Evolutionary conservation across 345 rosid species (phyloP).

Genomic region (Populus ilicifolia): DNA sequence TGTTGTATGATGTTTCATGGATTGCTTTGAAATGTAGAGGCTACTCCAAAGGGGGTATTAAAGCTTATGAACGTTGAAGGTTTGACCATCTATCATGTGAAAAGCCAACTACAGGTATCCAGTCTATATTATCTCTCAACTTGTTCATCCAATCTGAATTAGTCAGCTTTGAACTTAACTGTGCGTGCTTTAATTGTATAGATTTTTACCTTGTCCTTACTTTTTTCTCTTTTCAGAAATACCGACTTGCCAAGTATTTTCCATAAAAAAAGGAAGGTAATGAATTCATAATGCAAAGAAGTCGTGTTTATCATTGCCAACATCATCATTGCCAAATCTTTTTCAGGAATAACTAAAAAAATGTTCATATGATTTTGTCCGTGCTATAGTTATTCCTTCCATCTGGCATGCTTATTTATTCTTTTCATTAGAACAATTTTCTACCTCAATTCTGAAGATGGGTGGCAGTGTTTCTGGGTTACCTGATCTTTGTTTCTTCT

Average conservation of each 20-base stretch:
- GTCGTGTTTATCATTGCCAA: background rate
- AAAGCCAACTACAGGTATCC: constrained; percentile 89
- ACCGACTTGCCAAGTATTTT: constrained; percentile 84
- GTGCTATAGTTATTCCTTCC: too few species aligned
- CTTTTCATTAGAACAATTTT: too few species aligned
- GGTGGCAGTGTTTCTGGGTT: too few species aligned
- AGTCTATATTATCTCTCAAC: constrained; percentile 2
- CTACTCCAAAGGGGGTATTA: constrained; percentile 85
- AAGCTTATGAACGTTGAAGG: constrained; percentile 90
- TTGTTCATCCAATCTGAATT: background rate
- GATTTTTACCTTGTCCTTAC: background rate
- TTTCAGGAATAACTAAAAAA: too few species aligned
- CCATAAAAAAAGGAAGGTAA: constrained; percentile 89
- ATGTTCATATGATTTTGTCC: too few species aligned
- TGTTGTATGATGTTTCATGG: background rate
- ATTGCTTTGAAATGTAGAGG: constrained; percentile 52
- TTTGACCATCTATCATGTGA: constrained; percentile 88
- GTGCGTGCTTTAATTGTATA: too few species aligned
- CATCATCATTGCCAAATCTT: background rate
- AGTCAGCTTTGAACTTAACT: too few species aligned
- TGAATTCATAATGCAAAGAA: background rate
- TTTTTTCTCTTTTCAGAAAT: constrained; percentile 51
- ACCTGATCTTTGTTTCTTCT: too few species aligned
- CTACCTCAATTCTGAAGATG: too few species aligned
- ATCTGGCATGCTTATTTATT: too few species aligned